Evolutionary conservation across 2,329 filamentous ascomycete species (phyloP), one percentile per base, ranked within the genome.

Genomic region (Calonectria hawksworthii): DNA sequence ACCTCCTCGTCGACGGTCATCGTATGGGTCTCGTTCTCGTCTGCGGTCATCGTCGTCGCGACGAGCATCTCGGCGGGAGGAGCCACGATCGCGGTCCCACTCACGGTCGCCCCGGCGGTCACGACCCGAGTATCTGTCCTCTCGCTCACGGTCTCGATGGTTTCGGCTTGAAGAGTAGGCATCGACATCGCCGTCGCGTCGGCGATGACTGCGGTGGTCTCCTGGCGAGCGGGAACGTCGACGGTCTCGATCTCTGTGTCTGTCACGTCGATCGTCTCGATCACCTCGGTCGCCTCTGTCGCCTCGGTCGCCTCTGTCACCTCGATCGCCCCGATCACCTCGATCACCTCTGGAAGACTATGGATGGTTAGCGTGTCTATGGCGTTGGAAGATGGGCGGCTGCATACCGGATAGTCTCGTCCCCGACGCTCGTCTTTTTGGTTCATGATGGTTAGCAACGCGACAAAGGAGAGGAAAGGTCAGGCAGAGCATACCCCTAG

Each of bases 151-250:
- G 84, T 98, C 96, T 83, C 96, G 92, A 85, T 98, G 98, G 87
- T 94, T 96, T 80, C 96, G 94, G 86, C 96, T 98, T 8, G 95
- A 96, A 26, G 96, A 98, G 87, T 99, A 99, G 72, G 94, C 93
- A 86, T 98, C 96, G 85, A 96, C 95, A 73, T 92, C 90, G 84
- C 91, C 92, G 67, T 97, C 94, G 80, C 94, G 94, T 80, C 95
- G 93, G 73, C 93, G 91, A 78, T 92, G 88, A 82, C 91, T 82
- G 74, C 86, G 90, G 83, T 95, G 93, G 81, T 94, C 93, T 41
- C 56, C 56, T 73, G 96, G 96, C 23, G 96, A 99, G 83, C 96
- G 93, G 75, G 96, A 98, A 78, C 96, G 94, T 86, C 96, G 91
- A 82, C 93, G 90, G 74, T 82, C 80, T 47, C 82, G 80, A 72